Base-by-base conservation (phyloP, 1,139 yeast genomes). In the Lodderomyces jiufengensis region DNA sequence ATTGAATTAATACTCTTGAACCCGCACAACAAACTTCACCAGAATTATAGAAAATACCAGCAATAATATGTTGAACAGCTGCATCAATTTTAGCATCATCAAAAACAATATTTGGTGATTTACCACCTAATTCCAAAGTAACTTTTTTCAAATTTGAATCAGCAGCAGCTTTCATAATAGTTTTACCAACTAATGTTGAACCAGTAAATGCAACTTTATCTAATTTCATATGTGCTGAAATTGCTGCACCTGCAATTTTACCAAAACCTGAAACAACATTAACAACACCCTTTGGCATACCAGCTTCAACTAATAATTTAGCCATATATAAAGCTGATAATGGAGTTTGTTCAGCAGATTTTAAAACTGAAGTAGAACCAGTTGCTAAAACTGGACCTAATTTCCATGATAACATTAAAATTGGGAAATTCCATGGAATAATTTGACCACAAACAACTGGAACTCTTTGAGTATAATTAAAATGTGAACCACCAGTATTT, bases 11-110 rank as follows among this genome's bases (percentile, higher is more conserved):
- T 38, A 84, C 65, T 61, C 95, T 80, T 33, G 95, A 84, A 47
- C 94, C 92, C 29, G 95, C 95, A 57, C 85, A 80, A 66, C 95
- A 85, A 40, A 83, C 90, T 65, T 85, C 95, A 61, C 95, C 95
- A 49, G 85, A 78, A 70, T 85, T 85, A 74, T 73, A 83, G 76
- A 76, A 54, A n/a, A 71, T 67, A 24, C 69, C 63, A 4, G 78
- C 77, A 7, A 66, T 73, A 77, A 36, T 75, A 37, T 78, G 71
- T 49, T 72, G 68, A 43, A 83, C 78, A 41, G 94, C 80, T 51
- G 64, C 63, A 40, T 76, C 76, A 39, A 84, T 49, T 51, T 84
- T 77, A 42, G 85, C 85, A 57, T 84, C 94, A 49, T 78, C 72
- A 54, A 84, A 84, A 33, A 84, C 79, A 49, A 84, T 77, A 63